Conservation (phyloP, 139 green algal genomes). For the Astrephomene gubernaculifera region DNA sequence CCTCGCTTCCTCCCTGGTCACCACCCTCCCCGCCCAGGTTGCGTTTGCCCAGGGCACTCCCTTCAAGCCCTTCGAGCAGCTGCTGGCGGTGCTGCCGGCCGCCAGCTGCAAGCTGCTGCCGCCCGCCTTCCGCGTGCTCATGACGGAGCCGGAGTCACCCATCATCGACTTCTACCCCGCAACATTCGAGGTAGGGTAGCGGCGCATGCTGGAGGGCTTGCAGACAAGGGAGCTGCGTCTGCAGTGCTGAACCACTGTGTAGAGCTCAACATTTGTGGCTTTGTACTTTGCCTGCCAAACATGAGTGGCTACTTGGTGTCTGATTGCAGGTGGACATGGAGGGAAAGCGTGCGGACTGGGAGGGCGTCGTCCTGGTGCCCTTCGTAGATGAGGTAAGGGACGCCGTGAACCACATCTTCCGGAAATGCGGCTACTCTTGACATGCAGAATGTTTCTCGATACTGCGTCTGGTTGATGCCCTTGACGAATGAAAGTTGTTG, state of each 20-base stretch:
- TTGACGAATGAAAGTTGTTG: background rate
- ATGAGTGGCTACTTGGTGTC: background rate
- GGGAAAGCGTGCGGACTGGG: conserved; percentile 94
- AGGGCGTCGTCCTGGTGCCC: conserved; percentile 83
- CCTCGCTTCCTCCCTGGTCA: too few relatives aligned
- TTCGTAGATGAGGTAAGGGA: conserved; percentile 78
- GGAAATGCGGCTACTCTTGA: background rate
- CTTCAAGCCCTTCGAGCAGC: conserved; percentile 93
- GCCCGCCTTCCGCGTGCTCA: conserved; percentile 80
- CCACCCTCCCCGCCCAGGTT: too few relatives aligned
- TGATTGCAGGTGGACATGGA: conserved; percentile 82
- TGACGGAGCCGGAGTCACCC: conserved; percentile 81
- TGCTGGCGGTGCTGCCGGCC: conserved; percentile 90
- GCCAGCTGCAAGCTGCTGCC: conserved; percentile 81
- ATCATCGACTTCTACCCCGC: conserved; percentile 92
- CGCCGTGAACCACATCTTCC: background rate
- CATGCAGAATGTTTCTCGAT: background rate
- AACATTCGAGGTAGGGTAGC: conserved; percentile 68
- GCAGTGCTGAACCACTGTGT: too few relatives aligned
- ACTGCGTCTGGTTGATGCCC: background rate
- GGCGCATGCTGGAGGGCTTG: too few relatives aligned
- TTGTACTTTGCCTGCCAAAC: background rate
- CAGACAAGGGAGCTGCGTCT: too few relatives aligned
- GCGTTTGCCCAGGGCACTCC: conserved; percentile 81
- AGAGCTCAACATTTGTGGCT: too few relatives aligned